Base-by-base conservation (phyloP, 495 filamentous ascomycete genomes). In the Aspergillus hancockii region DNA sequence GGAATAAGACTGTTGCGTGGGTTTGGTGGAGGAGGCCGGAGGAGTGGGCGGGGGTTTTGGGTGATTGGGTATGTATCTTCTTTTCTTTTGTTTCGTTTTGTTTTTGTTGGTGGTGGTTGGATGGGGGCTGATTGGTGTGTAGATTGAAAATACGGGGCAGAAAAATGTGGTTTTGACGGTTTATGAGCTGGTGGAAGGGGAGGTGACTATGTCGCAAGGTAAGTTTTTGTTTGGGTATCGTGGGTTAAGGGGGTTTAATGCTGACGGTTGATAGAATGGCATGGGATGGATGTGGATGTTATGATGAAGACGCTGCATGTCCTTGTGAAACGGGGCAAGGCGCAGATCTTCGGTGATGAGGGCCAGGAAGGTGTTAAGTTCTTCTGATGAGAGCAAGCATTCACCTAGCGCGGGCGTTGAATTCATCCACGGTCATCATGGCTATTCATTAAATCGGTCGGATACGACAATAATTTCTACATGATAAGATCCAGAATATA, bases 351-450 rank as follows among this genome's bases (percentile, higher is more conserved):
- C 79, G 93, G 93, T 19, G 73, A 64, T 38, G 92, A 93, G 61
- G 93, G 93, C 63, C 85, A 89, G 58, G 84, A 86, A 67, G 94
- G 94, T 54, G 91, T 97, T 58, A 98, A 98, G 76, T 98, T 98
- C 78, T 97, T 97, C 70, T 98, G 78, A 78, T 59, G 4, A 46
- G 32, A 40, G 25, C 25, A 3, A 28, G 18, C 31, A 51, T 47
- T 47, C 16, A 41, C n/a, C 43, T 23, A 23, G 21, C 43, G 32
- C 51, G 22, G 49, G 28, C 49, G 49, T 52, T 52, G 34, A 30
- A 34, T 34, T 34, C 49, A 21, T 52, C 16, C 30, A 53, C 13
- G 21, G 34, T 40, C 38, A 53, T 41, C 32, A 41, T 41, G 38
- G 38, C 38, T 41, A 14, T 41, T 41, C 38, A 41, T 41, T 41